Evolutionary conservation across 805 yeast genomes (phyloP), one percentile per base, ranked within the genome.

Genomic region (Schizosaccharomyces lindneri): DNA sequence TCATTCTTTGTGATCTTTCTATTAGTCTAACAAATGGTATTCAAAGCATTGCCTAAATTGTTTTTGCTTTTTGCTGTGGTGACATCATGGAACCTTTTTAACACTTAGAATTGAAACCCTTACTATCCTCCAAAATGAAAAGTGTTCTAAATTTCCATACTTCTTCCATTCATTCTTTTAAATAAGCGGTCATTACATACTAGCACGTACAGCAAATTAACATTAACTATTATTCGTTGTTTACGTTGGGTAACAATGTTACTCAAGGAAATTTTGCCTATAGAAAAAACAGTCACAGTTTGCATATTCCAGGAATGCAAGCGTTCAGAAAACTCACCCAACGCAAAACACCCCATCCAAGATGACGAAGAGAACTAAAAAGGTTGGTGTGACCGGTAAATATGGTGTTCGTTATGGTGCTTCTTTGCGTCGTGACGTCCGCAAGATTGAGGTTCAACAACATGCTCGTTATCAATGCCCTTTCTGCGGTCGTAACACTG

Each of bases 381-480:
- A 93, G 88, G 99, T 93, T 78, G 99, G 99, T 79, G 93, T 93
- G 83, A 93, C 99, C 78, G 99, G 99, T 84, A 94, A 94, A 83
- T 93, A 87, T 84, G 99, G 99, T 87, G 97, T 93, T 81, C 89
- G 99, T 84, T 93, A 93, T 82, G 95, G 99, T 89, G 90, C 98
- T 73, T 94, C 99, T 69, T 82, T 93, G 79, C 90, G 99, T 85
- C 87, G 97, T 81, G 97, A 88, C 80, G 86, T 95, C 83, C 89
- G 89, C 85, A 93, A 93, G 83, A 81, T 93, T 79, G 98, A 94
- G 81, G 84, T 87, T 74, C 97, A 88, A 80, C 97, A 89, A 78
- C 98, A 90, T 80, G 85, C 98, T 73, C 87, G 86, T 76, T 93
- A 94, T 85, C 95, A 87, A 79, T 93, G 97, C 79, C 83, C 98